Evolutionary conservation across 805 yeast species (phyloP), one percentile per base, ranked within the genome.

Genomic region (Saccharomycopsis synnaedendra): DNA sequence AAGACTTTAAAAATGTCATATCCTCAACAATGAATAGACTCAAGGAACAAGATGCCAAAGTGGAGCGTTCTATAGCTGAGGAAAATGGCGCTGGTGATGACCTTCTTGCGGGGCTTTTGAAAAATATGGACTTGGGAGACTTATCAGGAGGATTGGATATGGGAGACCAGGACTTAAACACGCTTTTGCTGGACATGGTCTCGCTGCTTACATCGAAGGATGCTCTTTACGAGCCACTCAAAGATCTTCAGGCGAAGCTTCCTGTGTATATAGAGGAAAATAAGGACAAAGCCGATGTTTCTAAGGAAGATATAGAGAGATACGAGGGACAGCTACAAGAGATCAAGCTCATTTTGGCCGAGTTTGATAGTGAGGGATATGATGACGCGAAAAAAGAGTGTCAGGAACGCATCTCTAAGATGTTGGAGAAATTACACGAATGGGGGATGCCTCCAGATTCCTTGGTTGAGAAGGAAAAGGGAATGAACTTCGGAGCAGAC

Each of bases 141-240:
- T 70, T 71, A 49, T 63, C 73, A 10, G 73, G 74, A 5, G 62
- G 72, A 30, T 69, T 74, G 7, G 68, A 57, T 19, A 70, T 64
- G 10, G 67, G 63, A 1, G 75, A 72, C 51, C 64, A 82, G 53
- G 88, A 82, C 58, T 73, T 81, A 64, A 68, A 81, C 30, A 75
- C 76, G 50, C 64, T 86, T 43, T 65, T 86, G 51, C 73, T 71
- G 19, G 86, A 84, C 36, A 79, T 90, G 78, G 69, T 90, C 57
- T 81, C 78, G 53, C 90, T 88, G 60, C 72, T 90, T 61, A 76
- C 93, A 5, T 78, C 93, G 4, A 90, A 88, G 59, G 89, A 82
- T 49, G 84, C 89, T 27, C 70, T 90, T 37, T 89, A 85, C 59
- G 95, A 83, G 56, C 96, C 97, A 3, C 72, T 90, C 65, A 83